Conservation (phyloP, 257 asterid species). For the Asclepias syriaca region DNA sequence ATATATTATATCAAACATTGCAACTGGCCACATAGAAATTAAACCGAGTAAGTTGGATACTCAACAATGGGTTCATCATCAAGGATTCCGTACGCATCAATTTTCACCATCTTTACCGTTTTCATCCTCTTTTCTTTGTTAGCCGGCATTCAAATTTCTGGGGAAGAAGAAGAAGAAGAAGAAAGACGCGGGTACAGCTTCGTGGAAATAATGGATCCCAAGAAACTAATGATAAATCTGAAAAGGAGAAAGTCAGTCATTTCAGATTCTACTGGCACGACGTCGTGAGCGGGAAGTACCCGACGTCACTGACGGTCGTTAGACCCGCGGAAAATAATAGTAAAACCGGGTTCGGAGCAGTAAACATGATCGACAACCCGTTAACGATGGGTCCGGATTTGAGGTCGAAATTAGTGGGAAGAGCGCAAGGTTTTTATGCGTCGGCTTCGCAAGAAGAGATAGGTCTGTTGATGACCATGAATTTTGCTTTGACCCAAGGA, state of each 20-base stretch:
- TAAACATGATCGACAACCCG: slow-evolving; percentile 32
- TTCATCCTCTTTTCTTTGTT: slow-evolving; percentile 17
- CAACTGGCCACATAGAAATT: too few species aligned
- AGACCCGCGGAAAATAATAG: slow-evolving; percentile 1
- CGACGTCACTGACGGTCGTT: slow-evolving; percentile 19
- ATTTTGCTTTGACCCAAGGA: slow-evolving; percentile 12
- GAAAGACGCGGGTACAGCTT: slow-evolving; percentile 3
- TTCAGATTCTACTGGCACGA: slow-evolving; percentile 26
- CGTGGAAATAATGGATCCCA: slow-evolving; percentile 8
- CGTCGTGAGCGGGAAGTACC: slow-evolving; percentile 14
- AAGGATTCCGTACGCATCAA: slow-evolving; percentile 5
- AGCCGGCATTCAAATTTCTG: slow-evolving; percentile 1
- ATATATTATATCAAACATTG: too few species aligned
- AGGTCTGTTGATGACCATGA: slow-evolving; percentile 11
- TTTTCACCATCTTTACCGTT: slow-evolving; percentile 16
- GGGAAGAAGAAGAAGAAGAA: neutral
- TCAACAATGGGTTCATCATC: slow-evolving; percentile 25
- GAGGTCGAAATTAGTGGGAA: slow-evolving; percentile 29
- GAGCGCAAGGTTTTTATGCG: slow-evolving; percentile 38
- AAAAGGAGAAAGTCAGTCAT: slow-evolving; percentile 8
- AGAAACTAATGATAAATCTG: neutral
- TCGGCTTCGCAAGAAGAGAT: slow-evolving; percentile 17
- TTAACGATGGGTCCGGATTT: slow-evolving; percentile 10
- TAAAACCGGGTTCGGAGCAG: slow-evolving; percentile 18
- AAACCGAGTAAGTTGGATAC: too few species aligned